A percentile compares a stretch with the other conserved stretches of the same genome.
Conservation (phyloP, 768 basidiomycete species). For the Amanita jacksonii region DNA sequence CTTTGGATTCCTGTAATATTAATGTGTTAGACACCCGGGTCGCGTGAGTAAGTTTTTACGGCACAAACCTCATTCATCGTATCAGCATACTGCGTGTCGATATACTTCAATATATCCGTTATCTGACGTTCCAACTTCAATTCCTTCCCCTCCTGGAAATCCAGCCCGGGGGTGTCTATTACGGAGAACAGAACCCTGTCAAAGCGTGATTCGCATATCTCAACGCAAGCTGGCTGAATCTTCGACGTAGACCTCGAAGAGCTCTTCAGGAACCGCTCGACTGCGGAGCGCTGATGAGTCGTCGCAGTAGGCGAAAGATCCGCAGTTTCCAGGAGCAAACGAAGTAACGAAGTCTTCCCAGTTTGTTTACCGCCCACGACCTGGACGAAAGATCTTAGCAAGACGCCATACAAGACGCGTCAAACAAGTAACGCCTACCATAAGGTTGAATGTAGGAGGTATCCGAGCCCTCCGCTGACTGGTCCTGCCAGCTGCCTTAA, state of each 20-base stretch:
- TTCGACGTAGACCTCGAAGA: slow-evolving; percentile 48
- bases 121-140: slow-evolving; percentile 76
- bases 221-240: slow-evolving; percentile 63
- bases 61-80: slow-evolving; percentile 73
- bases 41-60: neutral
- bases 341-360: slow-evolving; percentile 78
- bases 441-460: slow-evolving; percentile 78
- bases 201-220: slow-evolving; percentile 77
- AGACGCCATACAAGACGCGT: slow-evolving; percentile 4
- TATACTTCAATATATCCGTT: slow-evolving; percentile 60
- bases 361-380: slow-evolving; percentile 75
- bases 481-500: slow-evolving; percentile 34
- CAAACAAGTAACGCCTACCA: slow-evolving; percentile 41
- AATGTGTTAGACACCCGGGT: slow-evolving; percentile 3
- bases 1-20: slow-evolving; percentile 70
- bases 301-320: slow-evolving; percentile 75
- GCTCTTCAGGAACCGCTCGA: slow-evolving; percentile 58
- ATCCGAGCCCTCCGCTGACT: slow-evolving; percentile 56
- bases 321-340: slow-evolving; percentile 75
- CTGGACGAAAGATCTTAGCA: slow-evolving; percentile 23
- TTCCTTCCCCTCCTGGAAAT: slow-evolving; percentile 64
- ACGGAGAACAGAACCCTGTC: slow-evolving; percentile 73
- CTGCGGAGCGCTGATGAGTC: slow-evolving; percentile 54
- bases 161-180: slow-evolving; percentile 81
- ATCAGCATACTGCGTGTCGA: slow-evolving; percentile 75